These are phyloP conservation scores for Aspergillus haitiensis DNA, from an alignment of 495 filamentous ascomycete genomes.

Conservation along the genomic window DNA sequence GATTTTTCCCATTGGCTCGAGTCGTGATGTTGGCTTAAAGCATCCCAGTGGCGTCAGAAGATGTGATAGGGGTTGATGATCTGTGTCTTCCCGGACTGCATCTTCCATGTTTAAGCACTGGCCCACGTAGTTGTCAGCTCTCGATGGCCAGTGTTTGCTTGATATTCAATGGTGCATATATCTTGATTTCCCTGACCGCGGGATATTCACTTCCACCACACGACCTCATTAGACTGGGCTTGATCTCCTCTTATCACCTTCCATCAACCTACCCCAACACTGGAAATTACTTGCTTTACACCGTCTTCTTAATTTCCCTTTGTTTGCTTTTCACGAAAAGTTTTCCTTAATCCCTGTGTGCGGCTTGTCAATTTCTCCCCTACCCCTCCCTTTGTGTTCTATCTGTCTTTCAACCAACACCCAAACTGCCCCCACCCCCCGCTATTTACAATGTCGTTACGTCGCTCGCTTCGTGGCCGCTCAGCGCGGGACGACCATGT, in stretches of 20 bases:
- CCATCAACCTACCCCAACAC: conserved; percentile 4
- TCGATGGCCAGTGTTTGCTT: conserved; percentile 11
- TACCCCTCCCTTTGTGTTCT: conserved; percentile 1
- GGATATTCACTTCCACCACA: conserved; percentile 3
- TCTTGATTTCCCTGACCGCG: conserved; percentile 3
- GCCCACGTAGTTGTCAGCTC: conserved; percentile 24
- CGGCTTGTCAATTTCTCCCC: conserved; percentile 1
- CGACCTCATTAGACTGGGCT: conserved; percentile 3
- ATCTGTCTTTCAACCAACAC: background rate
- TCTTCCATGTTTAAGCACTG: conserved; percentile 22
- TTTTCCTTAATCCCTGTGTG: conserved; percentile 6
- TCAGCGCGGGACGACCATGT: conserved; percentile 38
- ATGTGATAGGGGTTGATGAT: conserved; percentile 32
- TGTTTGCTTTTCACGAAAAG: conserved; percentile 15
- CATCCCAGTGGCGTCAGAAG: conserved; percentile 34
- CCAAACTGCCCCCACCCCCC: conserved; percentile 7
- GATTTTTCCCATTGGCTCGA: conserved; percentile 31
- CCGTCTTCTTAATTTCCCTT: conserved; percentile 4
- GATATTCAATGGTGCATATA: conserved; percentile 4
- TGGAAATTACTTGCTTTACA: conserved; percentile 8
- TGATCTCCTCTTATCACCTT: background rate
- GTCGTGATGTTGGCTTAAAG: conserved; percentile 20
- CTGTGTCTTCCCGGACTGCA: conserved; percentile 44
- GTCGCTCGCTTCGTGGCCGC: conserved; percentile 53
- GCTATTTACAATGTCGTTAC: conserved; percentile 43